A percentile compares a stretch with the other conserved stretches of the same genome.
Conservation (phyloP, 108 stramenopile species). For the Skeletonema costatum region DNA sequence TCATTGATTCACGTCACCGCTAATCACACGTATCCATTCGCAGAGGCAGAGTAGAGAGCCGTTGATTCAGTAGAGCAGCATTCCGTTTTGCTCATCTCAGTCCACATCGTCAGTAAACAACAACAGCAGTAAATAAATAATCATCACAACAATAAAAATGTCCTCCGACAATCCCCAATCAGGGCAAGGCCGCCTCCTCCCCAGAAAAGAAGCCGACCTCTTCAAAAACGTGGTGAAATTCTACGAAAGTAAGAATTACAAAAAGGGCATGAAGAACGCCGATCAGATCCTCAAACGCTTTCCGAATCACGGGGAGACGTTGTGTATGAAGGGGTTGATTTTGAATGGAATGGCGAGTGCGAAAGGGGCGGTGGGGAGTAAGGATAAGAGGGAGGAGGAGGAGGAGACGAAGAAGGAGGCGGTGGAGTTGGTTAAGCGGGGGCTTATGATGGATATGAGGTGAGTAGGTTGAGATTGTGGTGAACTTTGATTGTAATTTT, state of each 20-base stretch:
- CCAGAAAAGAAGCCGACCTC: slow-evolving; percentile 92
- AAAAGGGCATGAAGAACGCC: slow-evolving; percentile 93
- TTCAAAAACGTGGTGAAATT: slow-evolving; percentile 93
- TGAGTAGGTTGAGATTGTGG: slow-evolving; percentile 29
- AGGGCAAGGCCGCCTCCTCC: slow-evolving; percentile 79
- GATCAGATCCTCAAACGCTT: slow-evolving; percentile 93
- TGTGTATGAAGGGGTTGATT: slow-evolving; percentile 96
- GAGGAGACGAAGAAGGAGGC: slow-evolving; percentile 81
- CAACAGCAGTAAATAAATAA: no score
- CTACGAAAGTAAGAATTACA: slow-evolving; percentile 98
- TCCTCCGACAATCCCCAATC: slow-evolving; percentile 63
- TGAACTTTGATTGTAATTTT: neutral
- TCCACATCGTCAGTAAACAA: no score
- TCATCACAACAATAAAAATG: neutral
- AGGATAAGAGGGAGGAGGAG: slow-evolving; percentile 9
- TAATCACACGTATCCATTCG: no score
- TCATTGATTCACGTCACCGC: no score
- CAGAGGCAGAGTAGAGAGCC: no score
- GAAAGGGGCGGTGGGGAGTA: neutral
- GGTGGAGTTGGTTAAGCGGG: slow-evolving; percentile 90
- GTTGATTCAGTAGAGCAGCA: no score
- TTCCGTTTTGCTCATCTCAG: no score
- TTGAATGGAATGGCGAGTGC: slow-evolving; percentile 71
- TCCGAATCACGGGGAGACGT: slow-evolving; percentile 97
- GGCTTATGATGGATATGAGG: slow-evolving; percentile 92